Evolutionary conservation across 2,329 filamentous ascomycete genomes (phyloP).

Genomic region (Fusarium camptoceras): DNA sequence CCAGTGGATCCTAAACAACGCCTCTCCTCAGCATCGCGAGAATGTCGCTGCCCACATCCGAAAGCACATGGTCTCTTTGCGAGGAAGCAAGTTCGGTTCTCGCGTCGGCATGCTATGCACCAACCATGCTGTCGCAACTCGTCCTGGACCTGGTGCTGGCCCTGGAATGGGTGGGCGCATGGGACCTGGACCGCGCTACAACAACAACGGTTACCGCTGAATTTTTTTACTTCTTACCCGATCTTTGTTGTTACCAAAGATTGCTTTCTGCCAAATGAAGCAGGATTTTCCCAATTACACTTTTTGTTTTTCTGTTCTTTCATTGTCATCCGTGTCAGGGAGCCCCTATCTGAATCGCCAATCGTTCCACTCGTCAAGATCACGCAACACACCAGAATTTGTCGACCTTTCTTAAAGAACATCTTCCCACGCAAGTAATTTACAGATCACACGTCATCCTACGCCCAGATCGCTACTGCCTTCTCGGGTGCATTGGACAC

Average conservation of each 20-base stretch:
- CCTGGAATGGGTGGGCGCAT: slow-evolving; percentile 70
- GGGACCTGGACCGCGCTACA: slow-evolving; percentile 68
- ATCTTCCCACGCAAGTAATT: slow-evolving; percentile 65
- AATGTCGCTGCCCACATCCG: slow-evolving; percentile 93
- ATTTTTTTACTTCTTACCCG: background rate
- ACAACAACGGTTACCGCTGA: slow-evolving; percentile 68
- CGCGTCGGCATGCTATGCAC: slow-evolving; percentile 99
- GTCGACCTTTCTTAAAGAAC: slow-evolving; percentile 59
- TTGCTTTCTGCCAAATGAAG: slow-evolving; percentile 3
- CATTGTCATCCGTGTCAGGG: slow-evolving; percentile 45
- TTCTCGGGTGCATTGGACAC: slow-evolving; percentile 68
- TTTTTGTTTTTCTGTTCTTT: slow-evolving; percentile 41
- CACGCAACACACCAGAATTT: slow-evolving; percentile 57
- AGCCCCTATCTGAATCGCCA: slow-evolving; percentile 46
- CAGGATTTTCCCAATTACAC: slow-evolving; percentile 5
- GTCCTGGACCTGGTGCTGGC: slow-evolving; percentile 85
- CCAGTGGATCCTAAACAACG: slow-evolving; percentile 95
- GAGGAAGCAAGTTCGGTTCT: slow-evolving; percentile 97
- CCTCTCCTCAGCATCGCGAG: slow-evolving; percentile 88
- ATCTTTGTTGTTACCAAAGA: slow-evolving; percentile 2
- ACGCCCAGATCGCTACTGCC: slow-evolving; percentile 63
- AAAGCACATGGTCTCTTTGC: slow-evolving; percentile 99
- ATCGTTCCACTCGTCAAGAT: slow-evolving; percentile 51
- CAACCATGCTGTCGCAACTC: slow-evolving; percentile 89
- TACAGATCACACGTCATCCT: slow-evolving; percentile 69